Base-by-base conservation (phyloP, 2,329 filamentous ascomycete genomes). In the Colletotrichum cordylinicola region DNA sequence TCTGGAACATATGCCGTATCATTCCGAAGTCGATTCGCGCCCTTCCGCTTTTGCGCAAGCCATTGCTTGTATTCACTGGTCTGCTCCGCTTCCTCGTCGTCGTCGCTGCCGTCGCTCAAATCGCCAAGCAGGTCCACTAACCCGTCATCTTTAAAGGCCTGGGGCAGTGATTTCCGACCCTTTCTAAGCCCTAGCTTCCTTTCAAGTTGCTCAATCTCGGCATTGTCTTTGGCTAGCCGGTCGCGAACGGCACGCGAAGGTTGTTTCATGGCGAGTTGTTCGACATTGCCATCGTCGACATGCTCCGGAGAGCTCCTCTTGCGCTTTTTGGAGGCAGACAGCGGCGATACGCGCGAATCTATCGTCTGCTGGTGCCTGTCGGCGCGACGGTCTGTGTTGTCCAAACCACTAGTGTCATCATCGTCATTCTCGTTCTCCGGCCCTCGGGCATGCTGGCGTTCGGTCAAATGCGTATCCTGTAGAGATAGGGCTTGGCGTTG, bases 121-220 rank as follows among this genome's bases (percentile, higher is more conserved):
- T 93, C 94, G 10, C 92, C 94, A 24, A 98, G 86, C 5, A 99
- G 84, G 71, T 94, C 94, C 56, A 93, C 95, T 3, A 98, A 86
- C 0, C 96, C 96, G 81, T 98, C 96, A 8, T 98, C 94, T 24
- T 92, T 90, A 79, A 96, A 95, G 0, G 92, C 88, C 78, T 94
- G 93, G 0, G 93, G 93, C 7, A 95, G 84, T 37, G 91, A 93
- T 81, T 95, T 98, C 76, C 93, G 94, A 29, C 92, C 91, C 81
- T 93, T 95, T 78, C 90, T 93, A 39, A 98, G 90, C 0, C 97
- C 96, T 4, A 99, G 87, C 81, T 95, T 98, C 83, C 93, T 96
- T 86, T 99, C 97, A 37, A 98, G 87, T 4, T 93, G 93, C 24
- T 94, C 93, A 79, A 99, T 98, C 79, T 98, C 95, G 3, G 93